A percentile compares a stretch with the other conserved stretches of the same genome.
phyloP scores from a whole-genome alignment of 75 land plant genomes.

The Cunninghamia lanceolata region DNA sequence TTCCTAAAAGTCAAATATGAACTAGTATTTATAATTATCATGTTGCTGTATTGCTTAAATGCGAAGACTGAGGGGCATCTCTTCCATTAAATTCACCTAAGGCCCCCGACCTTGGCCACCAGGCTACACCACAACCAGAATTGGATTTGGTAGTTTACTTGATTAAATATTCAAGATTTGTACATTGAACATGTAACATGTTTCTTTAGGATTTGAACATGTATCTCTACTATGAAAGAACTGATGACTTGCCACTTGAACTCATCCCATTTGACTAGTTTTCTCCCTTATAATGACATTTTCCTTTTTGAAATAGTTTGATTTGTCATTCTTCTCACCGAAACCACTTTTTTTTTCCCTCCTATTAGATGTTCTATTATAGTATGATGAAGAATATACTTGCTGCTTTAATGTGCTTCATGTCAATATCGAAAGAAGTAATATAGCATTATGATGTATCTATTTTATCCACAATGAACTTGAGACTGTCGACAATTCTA shows the following conservation, averaged over 20 bases:
- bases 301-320: neutral
- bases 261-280: neutral
- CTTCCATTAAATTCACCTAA: too few species aligned
- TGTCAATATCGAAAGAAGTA: neutral
- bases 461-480: neutral
- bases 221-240: too few species aligned
- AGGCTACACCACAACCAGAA: too few species aligned
- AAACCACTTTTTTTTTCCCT: neutral
- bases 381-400: neutral
- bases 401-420: neutral
- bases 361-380: neutral
- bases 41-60: neutral
- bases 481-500: neutral
- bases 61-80: too few species aligned
- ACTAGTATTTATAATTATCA: neutral
- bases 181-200: too few species aligned
- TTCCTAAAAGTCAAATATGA: neutral
- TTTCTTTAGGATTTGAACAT: too few species aligned
- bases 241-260: too few species aligned
- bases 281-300: neutral
- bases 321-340: neutral
- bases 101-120: too few species aligned
- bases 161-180: too few species aligned
- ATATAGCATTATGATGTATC: neutral
- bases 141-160: too few species aligned